Evolutionary conservation across 2,329 filamentous ascomycete genomes (phyloP), one percentile per base, ranked within the genome.

Genomic region (Dryadomyces quercivorus): DNA sequence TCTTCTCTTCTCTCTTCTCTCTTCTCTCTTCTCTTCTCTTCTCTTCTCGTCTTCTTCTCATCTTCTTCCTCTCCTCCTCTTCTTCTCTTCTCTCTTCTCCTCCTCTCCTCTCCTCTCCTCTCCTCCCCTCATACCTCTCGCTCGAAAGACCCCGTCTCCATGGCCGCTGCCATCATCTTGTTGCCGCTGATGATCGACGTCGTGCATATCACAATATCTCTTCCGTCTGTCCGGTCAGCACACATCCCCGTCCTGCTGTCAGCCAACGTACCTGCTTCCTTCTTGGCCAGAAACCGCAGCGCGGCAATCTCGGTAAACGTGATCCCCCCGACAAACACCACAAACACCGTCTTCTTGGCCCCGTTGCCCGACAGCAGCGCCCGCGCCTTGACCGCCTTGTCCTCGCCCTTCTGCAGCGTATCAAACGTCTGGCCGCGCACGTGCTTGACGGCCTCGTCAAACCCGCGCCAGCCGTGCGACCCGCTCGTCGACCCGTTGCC

Each of bases 301-400:
- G 94, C 93, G 44, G 94, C 90, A 66, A 98, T 92, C 70, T 98
- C 93, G 0, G 93, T 92, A 65, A 94, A 95, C 0, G 90, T 96
- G 54, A 98, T 87, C 2, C 93, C 94, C n/a, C 93, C 93, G 18
- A 98, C 73, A 69, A 97, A 97, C 61, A 97, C 95, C n/a, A 98
- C 84, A 64, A 96, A 88, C 0, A 95, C 85, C 0, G 87, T 92
- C 73, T 95, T 95, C 66, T 83, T 84, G 51, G 81, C 81, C 16
- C 80, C 79, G 50, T 75, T 82, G 0, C 90, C 88, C 49, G 88
- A 88, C 43, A 98, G 73, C 26, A 94, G 79, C 57, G 88, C 85
- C 55, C 90, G 78, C 16, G 92, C 92, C 63, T 92, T 91, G 36
- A 92, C 83, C 1, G 91, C 90, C 67, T 93, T 95, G 64, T 96